phyloP scores from a whole-genome alignment of 495 filamentous ascomycete species.

The Aspergillus sparsus region DNA sequence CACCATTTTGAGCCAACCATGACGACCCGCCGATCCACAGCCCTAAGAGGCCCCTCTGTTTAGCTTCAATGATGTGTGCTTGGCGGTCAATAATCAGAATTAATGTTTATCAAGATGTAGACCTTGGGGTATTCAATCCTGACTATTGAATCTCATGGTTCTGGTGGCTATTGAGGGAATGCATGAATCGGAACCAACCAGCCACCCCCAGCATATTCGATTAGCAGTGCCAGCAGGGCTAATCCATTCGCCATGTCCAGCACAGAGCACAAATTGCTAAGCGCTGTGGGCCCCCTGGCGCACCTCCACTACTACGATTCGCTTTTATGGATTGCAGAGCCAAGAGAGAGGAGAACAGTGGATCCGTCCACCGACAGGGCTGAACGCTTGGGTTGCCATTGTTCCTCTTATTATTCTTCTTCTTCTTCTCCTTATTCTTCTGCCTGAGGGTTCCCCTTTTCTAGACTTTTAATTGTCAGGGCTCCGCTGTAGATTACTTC shows the following conservation, averaged over 20 bases:
- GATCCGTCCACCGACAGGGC: constrained; percentile 9
- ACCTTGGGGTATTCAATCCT: too few relatives aligned
- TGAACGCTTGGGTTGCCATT: neutral
- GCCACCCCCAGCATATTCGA: too few relatives aligned
- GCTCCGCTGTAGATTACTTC: too few relatives aligned
- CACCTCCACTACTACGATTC: too few relatives aligned
- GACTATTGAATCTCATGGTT: too few relatives aligned
- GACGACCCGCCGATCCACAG: neutral
- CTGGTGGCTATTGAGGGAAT: too few relatives aligned
- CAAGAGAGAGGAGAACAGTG: neutral
- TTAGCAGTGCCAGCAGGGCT: too few relatives aligned
- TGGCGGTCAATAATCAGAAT: neutral
- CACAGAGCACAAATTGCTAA: too few relatives aligned
- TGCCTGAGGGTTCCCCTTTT: constrained; percentile 1
- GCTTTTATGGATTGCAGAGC: too few relatives aligned
- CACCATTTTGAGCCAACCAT: constrained; percentile 17
- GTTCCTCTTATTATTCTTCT: neutral
- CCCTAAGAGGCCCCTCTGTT: constrained; percentile 11
- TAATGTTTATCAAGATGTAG: neutral
- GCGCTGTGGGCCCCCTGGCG: too few relatives aligned
- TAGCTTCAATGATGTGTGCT: constrained; percentile 1
- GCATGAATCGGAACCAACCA: too few relatives aligned
- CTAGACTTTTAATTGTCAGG: neutral
- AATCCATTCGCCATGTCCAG: too few relatives aligned
- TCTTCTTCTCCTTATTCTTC: constrained; percentile 12